Evolutionary conservation across 2,329 filamentous ascomycete species (phyloP), one percentile per base, ranked within the genome.

Genomic region (Aurifilum marmelostoma): DNA sequence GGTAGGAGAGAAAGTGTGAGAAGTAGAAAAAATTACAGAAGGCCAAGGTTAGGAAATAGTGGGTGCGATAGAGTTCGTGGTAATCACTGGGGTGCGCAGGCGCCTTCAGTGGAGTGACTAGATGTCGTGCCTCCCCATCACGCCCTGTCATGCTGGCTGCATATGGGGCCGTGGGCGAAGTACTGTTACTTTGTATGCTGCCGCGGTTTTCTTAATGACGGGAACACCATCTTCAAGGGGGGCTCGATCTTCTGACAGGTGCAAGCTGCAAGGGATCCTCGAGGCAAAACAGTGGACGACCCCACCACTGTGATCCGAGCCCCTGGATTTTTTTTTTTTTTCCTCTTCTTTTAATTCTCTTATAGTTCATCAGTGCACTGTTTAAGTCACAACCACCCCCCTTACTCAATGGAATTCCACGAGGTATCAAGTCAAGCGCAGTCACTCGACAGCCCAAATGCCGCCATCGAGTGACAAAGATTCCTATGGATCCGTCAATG

Each of bases 181-280:
- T n/a, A n/a, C n/a, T 8, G 8, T 4, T 34, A 34, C 34, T 34
- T 4, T 34, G 21, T 21, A 8, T 21, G 34, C 11, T 21, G 12
- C n/a, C 27, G 32, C 58, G 24, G 58, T 8, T 41, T 34, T 41
- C 21, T 39, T 61, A 2, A 47, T 18, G 50, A 37, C 63, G 24
- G 60, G 60, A 39, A 29, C 62, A 64, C 39, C 43, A 52, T 8
- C 41, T 34, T 34, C 24, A 63, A 18, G 39, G 39, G 61, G 18
- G 14, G 16, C 18, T 21, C 16, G 41, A 50, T 63, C 41, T 32
- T 63, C 63, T 54, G 56, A 66, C 65, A 66, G 65, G 64, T 50
- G 47, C 54, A 50, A 37, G 37, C 2, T 50, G 61, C 61, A 63
- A 41, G 61, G 61, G 12, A 39, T 27, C 37, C 41, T n/a, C 21